Conservation (phyloP, 495 filamentous ascomycete genomes). For the Talaromyces ruber region DNA sequence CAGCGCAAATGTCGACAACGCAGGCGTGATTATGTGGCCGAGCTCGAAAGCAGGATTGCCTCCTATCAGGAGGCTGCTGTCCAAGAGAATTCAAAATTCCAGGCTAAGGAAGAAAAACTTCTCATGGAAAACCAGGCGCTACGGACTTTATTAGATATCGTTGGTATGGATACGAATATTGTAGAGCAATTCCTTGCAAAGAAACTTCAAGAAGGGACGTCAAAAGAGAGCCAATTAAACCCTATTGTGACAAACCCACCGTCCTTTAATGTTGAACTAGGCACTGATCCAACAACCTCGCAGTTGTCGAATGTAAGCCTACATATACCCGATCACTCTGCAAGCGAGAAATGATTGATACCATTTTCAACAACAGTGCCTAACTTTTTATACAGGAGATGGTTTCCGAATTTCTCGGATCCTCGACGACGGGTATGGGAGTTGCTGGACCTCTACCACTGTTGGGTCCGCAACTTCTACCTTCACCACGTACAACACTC, state of each 20-base stretch:
- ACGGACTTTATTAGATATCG: neutral
- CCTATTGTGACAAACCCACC: neutral
- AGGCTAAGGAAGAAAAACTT: constrained; percentile 1
- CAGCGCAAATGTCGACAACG: constrained; percentile 10
- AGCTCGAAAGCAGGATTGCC: constrained; percentile 7
- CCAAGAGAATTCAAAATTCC: neutral
- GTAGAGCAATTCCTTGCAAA: neutral
- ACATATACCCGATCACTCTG: neutral
- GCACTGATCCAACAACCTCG: neutral
- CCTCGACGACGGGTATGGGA: neutral
- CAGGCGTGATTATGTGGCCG: constrained; percentile 4
- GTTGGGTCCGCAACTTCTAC: neutral
- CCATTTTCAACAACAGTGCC: neutral
- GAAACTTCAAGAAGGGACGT: neutral
- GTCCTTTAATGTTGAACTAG: neutral
- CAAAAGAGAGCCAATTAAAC: neutral
- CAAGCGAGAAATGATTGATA: neutral
- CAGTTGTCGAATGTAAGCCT: constrained; percentile 4
- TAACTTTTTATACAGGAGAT: neutral
- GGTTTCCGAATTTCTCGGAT: neutral
- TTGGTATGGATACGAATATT: neutral
- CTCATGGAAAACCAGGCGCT: neutral
- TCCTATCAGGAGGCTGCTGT: neutral
- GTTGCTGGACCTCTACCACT: neutral
- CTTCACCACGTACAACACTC: neutral